These are phyloP conservation scores for Yamadazyma takamatsuzukensis DNA, from an alignment of 805 yeast genomes.

Conservation along the genomic window DNA sequence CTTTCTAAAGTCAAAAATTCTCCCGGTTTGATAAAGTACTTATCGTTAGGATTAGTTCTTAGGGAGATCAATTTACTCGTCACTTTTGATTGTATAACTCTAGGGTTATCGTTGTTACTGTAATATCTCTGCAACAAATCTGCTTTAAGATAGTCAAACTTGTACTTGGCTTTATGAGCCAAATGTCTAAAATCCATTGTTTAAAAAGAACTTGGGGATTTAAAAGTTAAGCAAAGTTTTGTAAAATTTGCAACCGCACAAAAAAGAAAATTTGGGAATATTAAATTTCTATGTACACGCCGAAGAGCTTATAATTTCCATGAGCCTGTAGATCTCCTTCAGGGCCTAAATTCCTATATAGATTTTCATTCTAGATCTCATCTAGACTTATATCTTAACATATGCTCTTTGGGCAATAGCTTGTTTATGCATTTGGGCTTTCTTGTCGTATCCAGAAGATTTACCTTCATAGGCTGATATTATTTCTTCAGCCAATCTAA, in stretches of 20 bases:
- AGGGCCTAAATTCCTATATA: too few species aligned
- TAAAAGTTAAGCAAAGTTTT: background rate
- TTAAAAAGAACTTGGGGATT: too few species aligned
- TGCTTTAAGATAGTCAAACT: constrained; percentile 28
- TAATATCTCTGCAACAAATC: constrained; percentile 37
- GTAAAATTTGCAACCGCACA: constrained; percentile 6
- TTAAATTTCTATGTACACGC: too few species aligned
- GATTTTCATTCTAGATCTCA: too few species aligned
- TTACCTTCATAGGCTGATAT: constrained; percentile 72
- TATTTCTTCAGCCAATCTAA: constrained; percentile 88
- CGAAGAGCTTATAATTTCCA: too few species aligned
- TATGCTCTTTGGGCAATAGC: constrained; percentile 89
- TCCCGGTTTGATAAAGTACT: constrained; percentile 27
- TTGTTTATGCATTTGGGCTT: constrained; percentile 74
- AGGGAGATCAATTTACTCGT: constrained; percentile 33
- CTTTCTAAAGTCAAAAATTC: constrained; percentile 25
- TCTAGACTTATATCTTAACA: constrained; percentile 44
- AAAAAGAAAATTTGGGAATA: too few species aligned
- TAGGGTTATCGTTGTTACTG: constrained; percentile 32
- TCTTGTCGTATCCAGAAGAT: constrained; percentile 80
- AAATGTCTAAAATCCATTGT: too few species aligned
- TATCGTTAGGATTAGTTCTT: constrained; percentile 33
- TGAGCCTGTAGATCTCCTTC: too few species aligned
- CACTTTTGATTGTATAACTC: constrained; percentile 35
- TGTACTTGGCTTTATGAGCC: constrained; percentile 20